Base-by-base conservation (phyloP, 768 basidiomycete genomes). In the Leccinum sublutescens region DNA sequence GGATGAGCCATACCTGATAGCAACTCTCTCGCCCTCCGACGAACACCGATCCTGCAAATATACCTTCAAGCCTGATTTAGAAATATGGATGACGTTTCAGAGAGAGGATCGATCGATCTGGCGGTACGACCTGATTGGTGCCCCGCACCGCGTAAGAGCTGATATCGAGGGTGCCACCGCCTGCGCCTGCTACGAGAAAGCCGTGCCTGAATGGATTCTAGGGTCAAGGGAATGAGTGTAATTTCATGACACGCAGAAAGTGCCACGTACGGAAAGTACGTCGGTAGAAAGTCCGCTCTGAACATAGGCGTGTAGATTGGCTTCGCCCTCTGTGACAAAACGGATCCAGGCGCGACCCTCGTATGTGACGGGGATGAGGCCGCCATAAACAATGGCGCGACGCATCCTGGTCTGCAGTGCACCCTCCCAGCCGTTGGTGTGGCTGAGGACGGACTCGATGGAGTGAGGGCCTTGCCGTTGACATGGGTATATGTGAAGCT, bases 291-390 rank as follows among this genome's bases (percentile, higher is more conserved):
- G 79, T 10, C 89, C 89, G 66, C 85, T 91, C 64, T 89, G 72
- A 3, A 92, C 84, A 70, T 89, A 91, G 1, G 89, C 86, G 68
- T 92, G 89, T 65, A 92, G 74, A 79, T 89, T 91, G 1, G 89
- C 89, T 74, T 92, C 89, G 55, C 89, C 89, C 69, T 91, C 89
- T 3, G 89, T 92, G 54, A 92, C 89, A 62, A 92, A 91, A 38
- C 87, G 77, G 64, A 92, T 89, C 57, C 87, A 78, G 1, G 88
- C 83, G 62, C 84, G 84, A 3, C 88, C 89, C 57, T 83, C 85
- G 63, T 87, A 86, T 1, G 85, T 87, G 70, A 89, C 87, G 2
- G 89, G 85, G n/a, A 92, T 85, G 40, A 92, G 70, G n/a, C 82
- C 82, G 5, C 87, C 89, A 62, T 85, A 25, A 25, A 25, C 25